Base-by-base conservation (phyloP, 495 filamentous ascomycete genomes). In the Talaromyces thailandensis region DNA sequence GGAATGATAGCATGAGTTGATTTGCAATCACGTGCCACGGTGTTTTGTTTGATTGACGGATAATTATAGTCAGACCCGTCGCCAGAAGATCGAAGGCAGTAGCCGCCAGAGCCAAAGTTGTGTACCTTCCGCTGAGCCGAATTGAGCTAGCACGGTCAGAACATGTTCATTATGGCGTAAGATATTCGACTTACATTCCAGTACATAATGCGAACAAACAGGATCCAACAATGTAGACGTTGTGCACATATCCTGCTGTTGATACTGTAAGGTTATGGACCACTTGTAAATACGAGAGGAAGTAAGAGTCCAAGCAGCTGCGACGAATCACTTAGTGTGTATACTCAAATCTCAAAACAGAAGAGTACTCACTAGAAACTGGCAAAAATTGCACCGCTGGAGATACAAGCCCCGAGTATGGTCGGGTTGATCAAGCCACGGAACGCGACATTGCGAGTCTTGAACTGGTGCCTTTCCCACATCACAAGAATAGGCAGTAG, bases 21-120 rank as follows among this genome's bases (percentile, higher is more conserved):
- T 82, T 87, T 83, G 90, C 87, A 66, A 90, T 75, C 26, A 92
- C 76, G 66, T 86, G 89, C 11, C 85, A 87, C 43, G 90, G 72
- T 45, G 73, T 64, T n/a, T 71, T 71, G 55, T 79, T 75, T 40
- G 83, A 78, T 21, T 83, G 80, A 26, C 89, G 85, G 81, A 90
- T 91, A 65, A 75, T 77, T 68, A 79, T 88, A 79, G 89, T 82
- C 52, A 89, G 79, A 24, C 87, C 82, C 8, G 67, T 61, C 35
- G 67, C 79, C 35, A 88, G 78, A 53, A 88, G 77, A 62, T 81
- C 78, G 18, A 90, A 69, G 1, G 87, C 84, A 1, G 89, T 68
- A 62, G 76, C 84, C 66, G 83, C 78, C 72, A 81, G 69, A 50
- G 80, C 76, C 6, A 82, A 75, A 64, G 69, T 73, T 66, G 80